Conservation (phyloP, 2,329 filamentous ascomycete species). For the Truncatella angustata region DNA sequence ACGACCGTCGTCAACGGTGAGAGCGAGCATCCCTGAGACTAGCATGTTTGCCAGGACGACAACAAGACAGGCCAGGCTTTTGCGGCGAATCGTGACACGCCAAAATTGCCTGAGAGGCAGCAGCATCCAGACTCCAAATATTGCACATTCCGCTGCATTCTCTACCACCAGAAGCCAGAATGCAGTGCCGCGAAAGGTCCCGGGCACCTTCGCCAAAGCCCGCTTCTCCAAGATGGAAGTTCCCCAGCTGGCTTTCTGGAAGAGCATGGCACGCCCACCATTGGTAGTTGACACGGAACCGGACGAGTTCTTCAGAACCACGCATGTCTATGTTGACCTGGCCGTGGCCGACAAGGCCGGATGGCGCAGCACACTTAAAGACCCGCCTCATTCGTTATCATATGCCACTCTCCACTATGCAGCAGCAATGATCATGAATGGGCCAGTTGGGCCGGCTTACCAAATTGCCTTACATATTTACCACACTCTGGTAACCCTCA, state of each 20-base stretch:
- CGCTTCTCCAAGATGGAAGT: slow-evolving; percentile 26
- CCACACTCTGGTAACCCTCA: slow-evolving; percentile 26
- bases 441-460: slow-evolving; percentile 8
- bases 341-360: neutral
- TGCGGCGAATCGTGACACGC: neutral
- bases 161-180: neutral
- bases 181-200: neutral
- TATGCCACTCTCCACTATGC: slow-evolving; percentile 30
- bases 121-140: too few species aligned
- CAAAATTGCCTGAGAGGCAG: too few species aligned
- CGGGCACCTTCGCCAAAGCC: slow-evolving; percentile 8
- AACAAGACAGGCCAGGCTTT: neutral
- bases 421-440: slow-evolving; percentile 22
- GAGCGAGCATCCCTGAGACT: too few species aligned
- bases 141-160: neutral
- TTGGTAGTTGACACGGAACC: neutral
- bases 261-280: neutral
- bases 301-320: slow-evolving; percentile 2
- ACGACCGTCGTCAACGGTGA: too few species aligned
- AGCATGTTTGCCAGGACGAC: neutral
- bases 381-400: slow-evolving; percentile 21
- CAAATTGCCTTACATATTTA: slow-evolving; percentile 33
- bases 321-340: neutral
- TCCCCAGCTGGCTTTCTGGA: slow-evolving; percentile 27
- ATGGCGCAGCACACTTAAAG: slow-evolving; percentile 9